Percentiles rank a stretch among this genome's conserved stretches.
These are phyloP conservation scores for Castanea sativa DNA, from an alignment of 306 rosid genomes.

Conservation along the genomic window DNA sequence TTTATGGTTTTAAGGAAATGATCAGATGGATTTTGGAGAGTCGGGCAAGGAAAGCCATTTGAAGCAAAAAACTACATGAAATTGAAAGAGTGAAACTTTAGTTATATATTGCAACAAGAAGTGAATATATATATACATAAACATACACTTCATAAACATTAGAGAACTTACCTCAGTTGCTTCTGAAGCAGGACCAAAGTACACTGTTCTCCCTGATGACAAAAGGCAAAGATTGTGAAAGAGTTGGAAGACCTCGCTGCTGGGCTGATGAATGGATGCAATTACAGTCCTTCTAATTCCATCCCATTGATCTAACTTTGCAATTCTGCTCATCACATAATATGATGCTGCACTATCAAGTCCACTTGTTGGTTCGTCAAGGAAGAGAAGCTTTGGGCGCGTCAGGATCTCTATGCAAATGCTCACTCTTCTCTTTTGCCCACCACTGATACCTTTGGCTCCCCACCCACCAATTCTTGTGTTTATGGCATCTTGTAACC, in stretches of 20 bases:
- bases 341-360: slow-evolving; percentile 80
- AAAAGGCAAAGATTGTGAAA: slow-evolving; percentile 65
- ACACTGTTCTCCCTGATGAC: slow-evolving; percentile 55
- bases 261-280: slow-evolving; percentile 78
- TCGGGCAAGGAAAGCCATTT: slow-evolving; percentile 72
- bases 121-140: not conserved
- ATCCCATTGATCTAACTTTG: slow-evolving; percentile 29
- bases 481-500: slow-evolving; percentile 38
- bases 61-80: slow-evolving; percentile 51
- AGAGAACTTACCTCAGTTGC: slow-evolving; percentile 44
- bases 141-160: too few species aligned
- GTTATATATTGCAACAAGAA: not conserved
- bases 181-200: slow-evolving; percentile 70
- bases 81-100: not conserved
- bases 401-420: slow-evolving; percentile 58
- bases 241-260: slow-evolving; percentile 65
- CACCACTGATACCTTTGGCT: slow-evolving; percentile 47
- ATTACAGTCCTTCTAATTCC: slow-evolving; percentile 41
- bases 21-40: slow-evolving; percentile 64
- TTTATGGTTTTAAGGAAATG: slow-evolving; percentile 63
- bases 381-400: slow-evolving; percentile 46
- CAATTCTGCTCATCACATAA: slow-evolving; percentile 65
- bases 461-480: slow-evolving; percentile 51
- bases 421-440: slow-evolving; percentile 53
- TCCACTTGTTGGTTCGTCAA: slow-evolving; percentile 65